Conservation (phyloP, 176 grass and related monocot species). For the Phoenix roebelenii region DNA sequence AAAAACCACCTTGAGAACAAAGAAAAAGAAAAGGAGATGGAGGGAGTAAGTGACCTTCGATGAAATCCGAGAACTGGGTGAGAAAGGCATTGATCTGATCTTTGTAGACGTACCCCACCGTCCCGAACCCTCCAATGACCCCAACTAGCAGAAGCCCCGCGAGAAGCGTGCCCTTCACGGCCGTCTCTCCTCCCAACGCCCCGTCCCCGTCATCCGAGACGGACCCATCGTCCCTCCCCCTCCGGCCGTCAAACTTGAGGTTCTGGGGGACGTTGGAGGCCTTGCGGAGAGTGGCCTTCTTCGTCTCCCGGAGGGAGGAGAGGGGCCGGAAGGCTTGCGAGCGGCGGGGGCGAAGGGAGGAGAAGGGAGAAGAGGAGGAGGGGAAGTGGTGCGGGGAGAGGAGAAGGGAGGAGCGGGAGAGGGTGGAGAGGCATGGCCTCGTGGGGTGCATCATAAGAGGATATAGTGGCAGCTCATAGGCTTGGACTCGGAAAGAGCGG, state of each 20-base stretch:
- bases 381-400: constrained; percentile 26
- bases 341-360: constrained; percentile 16
- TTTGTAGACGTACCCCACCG: constrained; percentile 79
- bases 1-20: too few species aligned
- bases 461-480: constrained; percentile 13
- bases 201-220: constrained; percentile 13
- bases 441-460: not conserved
- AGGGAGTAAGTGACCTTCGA: constrained; percentile 55
- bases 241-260: constrained; percentile 40
- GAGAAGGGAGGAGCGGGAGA: constrained; percentile 22
- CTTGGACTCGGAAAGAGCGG: constrained; percentile 6
- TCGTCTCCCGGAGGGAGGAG: constrained; percentile 60
- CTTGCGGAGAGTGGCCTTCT: constrained; percentile 73
- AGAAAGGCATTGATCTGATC: constrained; percentile 92
- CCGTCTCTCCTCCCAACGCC: constrained; percentile 15
- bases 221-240: constrained; percentile 5
- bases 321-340: constrained; percentile 34
- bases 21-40: not conserved
- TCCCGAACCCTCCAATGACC: constrained; percentile 78
- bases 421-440: constrained; percentile 53
- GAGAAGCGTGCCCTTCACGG: constrained; percentile 67
- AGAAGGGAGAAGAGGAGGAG: constrained; percentile 38
- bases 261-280: constrained; percentile 59
- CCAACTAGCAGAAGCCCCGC: constrained; percentile 72
- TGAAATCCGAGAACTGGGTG: constrained; percentile 82